Conservation (phyloP, 768 basidiomycete genomes). For the Termitomyces sp. region DNA sequence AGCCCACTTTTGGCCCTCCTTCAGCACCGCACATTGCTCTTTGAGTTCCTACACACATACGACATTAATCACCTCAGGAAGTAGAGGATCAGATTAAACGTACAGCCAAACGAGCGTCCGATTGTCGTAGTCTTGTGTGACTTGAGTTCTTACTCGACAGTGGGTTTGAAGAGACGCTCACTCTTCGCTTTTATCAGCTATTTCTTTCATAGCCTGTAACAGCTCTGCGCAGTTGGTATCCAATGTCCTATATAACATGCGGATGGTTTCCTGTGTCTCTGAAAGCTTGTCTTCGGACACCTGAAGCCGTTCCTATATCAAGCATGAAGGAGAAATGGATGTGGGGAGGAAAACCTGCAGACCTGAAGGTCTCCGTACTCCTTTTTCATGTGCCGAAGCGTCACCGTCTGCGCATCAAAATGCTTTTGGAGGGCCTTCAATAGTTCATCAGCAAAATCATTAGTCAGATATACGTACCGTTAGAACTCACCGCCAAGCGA, state of each 20-base stretch:
- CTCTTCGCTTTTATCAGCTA: too few species aligned
- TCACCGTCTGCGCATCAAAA: constrained; percentile 55
- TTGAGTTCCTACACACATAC: neutral
- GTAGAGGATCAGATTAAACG: neutral
- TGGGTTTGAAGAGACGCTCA: neutral
- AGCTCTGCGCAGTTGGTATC: neutral
- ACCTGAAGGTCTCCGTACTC: constrained; percentile 51
- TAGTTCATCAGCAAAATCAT: neutral
- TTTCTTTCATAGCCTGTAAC: too few species aligned
- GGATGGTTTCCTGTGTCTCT: neutral
- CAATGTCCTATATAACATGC: neutral
- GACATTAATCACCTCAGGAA: neutral
- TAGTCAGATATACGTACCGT: too few species aligned
- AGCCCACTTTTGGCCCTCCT: neutral
- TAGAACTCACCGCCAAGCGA: too few species aligned
- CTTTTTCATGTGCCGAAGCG: constrained; percentile 54
- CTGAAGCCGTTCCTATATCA: constrained; percentile 22
- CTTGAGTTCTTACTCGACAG: neutral
- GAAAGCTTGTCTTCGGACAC: constrained; percentile 12
- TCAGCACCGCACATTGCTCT: neutral
- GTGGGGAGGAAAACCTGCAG: neutral
- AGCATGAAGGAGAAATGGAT: neutral
- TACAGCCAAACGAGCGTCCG: constrained; percentile 13
- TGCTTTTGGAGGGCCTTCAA: constrained; percentile 50
- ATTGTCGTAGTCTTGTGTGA: neutral